Base-by-base conservation (phyloP, 2,329 filamentous ascomycete genomes). In the Talaromyces sp. region DNA sequence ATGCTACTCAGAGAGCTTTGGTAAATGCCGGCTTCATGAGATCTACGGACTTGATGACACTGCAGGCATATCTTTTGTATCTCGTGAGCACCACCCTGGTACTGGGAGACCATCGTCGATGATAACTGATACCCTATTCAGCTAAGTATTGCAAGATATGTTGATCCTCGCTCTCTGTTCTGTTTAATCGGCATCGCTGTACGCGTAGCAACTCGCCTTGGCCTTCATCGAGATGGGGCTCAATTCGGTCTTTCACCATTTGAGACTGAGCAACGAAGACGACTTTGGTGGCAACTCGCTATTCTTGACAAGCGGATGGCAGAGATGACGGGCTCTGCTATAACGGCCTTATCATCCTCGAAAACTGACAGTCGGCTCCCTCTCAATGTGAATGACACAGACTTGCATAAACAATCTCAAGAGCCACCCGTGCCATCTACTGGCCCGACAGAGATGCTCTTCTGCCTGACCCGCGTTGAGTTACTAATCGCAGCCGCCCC, bases 281-380 rank as follows among this genome's bases (percentile, higher is more conserved):
- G 87, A 37, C 71, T 90, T 3, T 89, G 86, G 86, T 89, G 86
- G 86, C 82, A 84, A 46, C 76, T 90, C 13, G 80, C 86, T 29
- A 77, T 82, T 16, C 86, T 88, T 55, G 88, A 90, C 67, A 80
- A 82, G 54, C 83, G 86, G 14, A 81, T 88, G 30, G 81, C 84
- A 46, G 86, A 89, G 64, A 82, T 89, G 68, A 81, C 83, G 7
- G 82, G 83, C 44, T 83, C 62, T 37, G 70, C 68, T 47, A 32
- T 52, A 58, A 40, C 67, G 53, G 22, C 54, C 72, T 24, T 61
- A 7, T 57, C 55, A 13, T 60, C 56, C 2, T 51, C 37, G 19
- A 51, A 52, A 16, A 36, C 49, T 1, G 61, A 65, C 14, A 57
- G 51, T 16, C 46, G 37, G 16, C 51, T 56, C 24, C 61, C 60